Base-by-base conservation (phyloP, 805 yeast species). In the Candida parachauliodes region DNA sequence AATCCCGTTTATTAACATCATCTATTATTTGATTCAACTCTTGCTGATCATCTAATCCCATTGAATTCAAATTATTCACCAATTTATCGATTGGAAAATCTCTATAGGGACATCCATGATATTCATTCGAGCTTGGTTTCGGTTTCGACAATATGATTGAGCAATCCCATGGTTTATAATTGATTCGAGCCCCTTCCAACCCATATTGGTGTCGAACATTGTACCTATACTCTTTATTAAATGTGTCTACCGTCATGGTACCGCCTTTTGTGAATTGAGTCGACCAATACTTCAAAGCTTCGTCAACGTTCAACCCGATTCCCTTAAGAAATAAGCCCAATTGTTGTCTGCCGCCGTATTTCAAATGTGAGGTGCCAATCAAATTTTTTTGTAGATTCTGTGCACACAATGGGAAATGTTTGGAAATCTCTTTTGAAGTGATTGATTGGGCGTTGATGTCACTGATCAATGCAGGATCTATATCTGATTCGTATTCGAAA, bases 51-150 rank as follows among this genome's bases (percentile, higher is more conserved):
- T 58, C 67, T 34, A 87, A 62, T 1, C 89, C 91, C 78, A 86
- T 74, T 15, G 68, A 73, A 28, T 65, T 61, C 46, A 93, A 66
- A 43, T 77, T 76, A 3, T 51, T 47, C 5, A 74, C 68, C 34
- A 93, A 66, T 37, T 75, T 72, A 31, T 86, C 94, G n/a, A 75
- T 55, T 9, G 75, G 69, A 51, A 84, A 65, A 50, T 84, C 91
- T 38, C 95, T 68, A 60, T 85, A 93, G 4, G 98, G 97, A 60
- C 98, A 91, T 2, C 98, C 98, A 55, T 91, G 96, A 42, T 65
- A 74, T 48, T 89, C 95, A 28, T 71, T 73, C 33, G 73, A 69
- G 32, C 70, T 63, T 0, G 95, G 88, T 45, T 80, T 74, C 6
- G 88, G 87, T 48, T 81, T 81, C 19, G 78, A 70, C 41, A 87